Evolutionary conservation across 768 basidiomycete species (phyloP).

Genomic region (Mycena belliarum): DNA sequence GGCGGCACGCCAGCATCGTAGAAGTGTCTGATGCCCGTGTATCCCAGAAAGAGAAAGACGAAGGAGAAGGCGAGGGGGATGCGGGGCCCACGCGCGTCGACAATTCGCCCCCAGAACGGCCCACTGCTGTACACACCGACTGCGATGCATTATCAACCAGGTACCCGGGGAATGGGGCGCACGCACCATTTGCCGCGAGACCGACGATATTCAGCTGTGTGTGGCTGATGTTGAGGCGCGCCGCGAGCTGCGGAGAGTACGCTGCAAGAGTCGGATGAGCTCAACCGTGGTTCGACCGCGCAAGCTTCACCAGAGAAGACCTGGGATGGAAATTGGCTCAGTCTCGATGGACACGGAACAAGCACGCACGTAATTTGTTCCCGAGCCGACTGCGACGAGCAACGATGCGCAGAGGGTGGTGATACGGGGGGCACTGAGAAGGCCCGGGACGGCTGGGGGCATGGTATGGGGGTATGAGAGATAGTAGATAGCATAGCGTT

Average conservation of each 20-base stretch:
- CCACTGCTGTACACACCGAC: constrained; percentile 79
- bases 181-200: constrained; percentile 76
- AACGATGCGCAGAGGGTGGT: constrained; percentile 17
- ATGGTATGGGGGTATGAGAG: too few relatives aligned
- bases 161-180: too few relatives aligned
- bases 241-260: constrained; percentile 84
- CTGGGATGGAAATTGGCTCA: background rate
- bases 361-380: constrained; percentile 21
- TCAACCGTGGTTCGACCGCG: background rate
- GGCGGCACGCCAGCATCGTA: constrained; percentile 56
- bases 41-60: constrained; percentile 65
- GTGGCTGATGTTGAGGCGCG: constrained; percentile 72
- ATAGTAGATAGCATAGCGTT: too few relatives aligned
- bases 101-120: constrained; percentile 78
- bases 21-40: constrained; percentile 70
- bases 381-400: constrained; percentile 19
- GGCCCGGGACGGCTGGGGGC: background rate
- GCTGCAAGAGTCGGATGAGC: constrained; percentile 41
- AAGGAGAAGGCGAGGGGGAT: constrained; percentile 63
- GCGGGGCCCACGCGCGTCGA: constrained; percentile 73
- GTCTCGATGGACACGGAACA: background rate
- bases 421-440: constrained; percentile 17
- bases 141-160: constrained; percentile 31
- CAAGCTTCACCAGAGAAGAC: constrained; percentile 21
- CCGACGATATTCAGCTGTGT: constrained; percentile 83